These are phyloP conservation scores for Backusella liffmaniae DNA, from an alignment of 192 early-diverging fungal genomes.

Conservation along the genomic window DNA sequence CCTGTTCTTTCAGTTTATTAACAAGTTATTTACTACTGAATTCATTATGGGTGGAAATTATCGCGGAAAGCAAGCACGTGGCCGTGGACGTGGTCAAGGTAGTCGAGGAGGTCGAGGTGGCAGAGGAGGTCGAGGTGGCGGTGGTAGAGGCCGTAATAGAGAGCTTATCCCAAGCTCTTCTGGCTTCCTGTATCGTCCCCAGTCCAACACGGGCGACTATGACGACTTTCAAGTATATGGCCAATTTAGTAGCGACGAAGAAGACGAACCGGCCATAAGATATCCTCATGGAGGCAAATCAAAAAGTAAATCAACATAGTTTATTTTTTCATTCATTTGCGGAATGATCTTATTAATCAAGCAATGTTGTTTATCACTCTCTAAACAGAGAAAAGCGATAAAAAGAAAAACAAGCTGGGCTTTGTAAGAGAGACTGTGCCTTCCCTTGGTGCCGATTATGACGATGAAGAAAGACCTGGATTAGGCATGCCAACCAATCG, in stretches of 20 bases:
- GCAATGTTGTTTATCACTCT: no score
- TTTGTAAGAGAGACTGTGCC: background rate
- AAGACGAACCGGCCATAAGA: background rate
- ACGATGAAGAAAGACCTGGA: conserved; percentile 9
- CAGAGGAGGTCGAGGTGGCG: background rate
- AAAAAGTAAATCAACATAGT: background rate
- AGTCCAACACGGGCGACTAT: background rate
- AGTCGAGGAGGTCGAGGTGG: background rate
- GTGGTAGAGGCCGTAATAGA: conserved; percentile 17
- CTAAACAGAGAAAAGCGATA: background rate
- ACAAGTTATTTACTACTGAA: background rate
- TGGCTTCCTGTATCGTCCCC: conserved; percentile 13
- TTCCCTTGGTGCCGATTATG: background rate
- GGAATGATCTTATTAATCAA: background rate
- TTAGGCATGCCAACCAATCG: background rate
- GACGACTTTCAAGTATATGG: conserved; percentile 27
- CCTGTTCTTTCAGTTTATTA: background rate
- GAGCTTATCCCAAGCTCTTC: conserved; percentile 12
- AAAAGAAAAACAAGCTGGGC: background rate
- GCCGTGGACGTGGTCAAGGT: background rate
- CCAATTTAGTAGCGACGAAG: conserved; percentile 20
- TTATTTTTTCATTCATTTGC: background rate
- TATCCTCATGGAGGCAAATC: background rate
- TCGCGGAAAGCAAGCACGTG: conserved; percentile 12
- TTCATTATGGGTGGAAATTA: background rate